These are phyloP conservation scores for Trichomonascaceae sp. DNA, from an alignment of 1,139 yeast genomes.

Conservation along the genomic window DNA sequence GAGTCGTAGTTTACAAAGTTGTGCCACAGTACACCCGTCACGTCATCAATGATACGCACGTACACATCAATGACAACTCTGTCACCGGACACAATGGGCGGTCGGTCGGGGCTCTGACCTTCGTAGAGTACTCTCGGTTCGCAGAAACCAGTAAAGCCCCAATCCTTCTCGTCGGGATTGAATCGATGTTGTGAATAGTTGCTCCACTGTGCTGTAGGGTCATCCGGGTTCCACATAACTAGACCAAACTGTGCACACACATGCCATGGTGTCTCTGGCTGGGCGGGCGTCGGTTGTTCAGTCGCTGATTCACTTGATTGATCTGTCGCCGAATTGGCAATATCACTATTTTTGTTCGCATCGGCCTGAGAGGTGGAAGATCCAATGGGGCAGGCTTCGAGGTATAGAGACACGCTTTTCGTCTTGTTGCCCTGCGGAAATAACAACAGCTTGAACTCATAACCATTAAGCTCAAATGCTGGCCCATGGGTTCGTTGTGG, in stretches of 20 bases:
- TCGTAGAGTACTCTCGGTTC: conserved; percentile 40
- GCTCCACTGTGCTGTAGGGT: conserved; percentile 44
- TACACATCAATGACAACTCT: conserved; percentile 61
- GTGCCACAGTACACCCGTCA: conserved; percentile 92
- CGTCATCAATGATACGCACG: conserved; percentile 68
- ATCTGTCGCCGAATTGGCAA: not conserved
- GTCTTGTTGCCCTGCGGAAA: conserved; percentile 48
- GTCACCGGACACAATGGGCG: conserved; percentile 42
- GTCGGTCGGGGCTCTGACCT: conserved; percentile 12
- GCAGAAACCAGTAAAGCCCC: conserved; percentile 85
- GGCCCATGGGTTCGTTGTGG: conserved; percentile 34
- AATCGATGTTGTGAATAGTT: conserved; percentile 74
- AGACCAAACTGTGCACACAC: conserved; percentile 86
- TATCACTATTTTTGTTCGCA: not conserved
- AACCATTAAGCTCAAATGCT: conserved; percentile 50
- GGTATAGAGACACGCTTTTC: conserved; percentile 22
- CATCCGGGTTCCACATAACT: conserved; percentile 70
- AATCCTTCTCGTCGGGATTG: conserved; percentile 62
- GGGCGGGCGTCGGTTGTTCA: not conserved
- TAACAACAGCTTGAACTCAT: conserved; percentile 58
- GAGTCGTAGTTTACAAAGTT: conserved; percentile 78
- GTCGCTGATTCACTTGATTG: not conserved
- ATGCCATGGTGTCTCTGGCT: conserved; percentile 37
- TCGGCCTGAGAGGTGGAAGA: conserved; percentile 1
- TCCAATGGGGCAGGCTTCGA: conserved; percentile 20